Evolutionary conservation across 177 flowering plant species (phyloP).

Genomic region (Vitis hybrid): DNA sequence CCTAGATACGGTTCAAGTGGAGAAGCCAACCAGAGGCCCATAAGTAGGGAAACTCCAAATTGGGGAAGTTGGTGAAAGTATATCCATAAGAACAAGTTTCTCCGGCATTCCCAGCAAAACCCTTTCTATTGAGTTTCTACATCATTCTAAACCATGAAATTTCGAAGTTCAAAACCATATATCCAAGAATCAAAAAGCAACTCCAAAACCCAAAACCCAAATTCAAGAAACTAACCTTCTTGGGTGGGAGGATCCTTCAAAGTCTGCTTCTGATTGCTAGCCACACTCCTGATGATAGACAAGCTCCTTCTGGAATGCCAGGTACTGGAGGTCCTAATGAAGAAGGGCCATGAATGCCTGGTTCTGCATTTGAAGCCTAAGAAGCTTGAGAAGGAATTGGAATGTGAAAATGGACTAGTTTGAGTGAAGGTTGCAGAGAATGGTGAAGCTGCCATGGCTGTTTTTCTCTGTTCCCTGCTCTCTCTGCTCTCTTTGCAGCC

Average conservation of each 20-base stretch:
- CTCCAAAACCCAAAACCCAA: background rate
- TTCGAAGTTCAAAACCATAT: background rate
- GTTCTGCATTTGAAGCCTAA: background rate
- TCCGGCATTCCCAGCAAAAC: too few species aligned
- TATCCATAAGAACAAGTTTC: too few species aligned
- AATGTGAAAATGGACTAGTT: background rate
- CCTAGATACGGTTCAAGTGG: too few species aligned
- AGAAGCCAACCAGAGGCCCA: too few species aligned
- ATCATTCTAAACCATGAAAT: background rate
- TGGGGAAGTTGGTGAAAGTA: too few species aligned
- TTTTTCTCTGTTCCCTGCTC: background rate
- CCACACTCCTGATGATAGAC: conserved; percentile 2
- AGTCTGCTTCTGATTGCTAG: conserved; percentile 14
- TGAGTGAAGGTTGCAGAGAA: conserved; percentile 5
- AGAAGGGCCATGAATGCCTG: conserved; percentile 1
- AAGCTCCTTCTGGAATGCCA: conserved; percentile 7
- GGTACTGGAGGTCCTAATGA: background rate
- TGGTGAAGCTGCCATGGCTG: conserved; percentile 13
- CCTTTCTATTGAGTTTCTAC: too few species aligned
- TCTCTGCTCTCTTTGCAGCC: background rate
- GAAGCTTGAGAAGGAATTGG: background rate
- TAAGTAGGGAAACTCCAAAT: too few species aligned
- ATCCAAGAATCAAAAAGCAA: background rate
- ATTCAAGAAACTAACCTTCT: conserved; percentile 10
- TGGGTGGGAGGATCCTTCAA: conserved; percentile 4